These are phyloP conservation scores for Gossypium aridum DNA, from an alignment of 441 rosid genomes.

Conservation along the genomic window DNA sequence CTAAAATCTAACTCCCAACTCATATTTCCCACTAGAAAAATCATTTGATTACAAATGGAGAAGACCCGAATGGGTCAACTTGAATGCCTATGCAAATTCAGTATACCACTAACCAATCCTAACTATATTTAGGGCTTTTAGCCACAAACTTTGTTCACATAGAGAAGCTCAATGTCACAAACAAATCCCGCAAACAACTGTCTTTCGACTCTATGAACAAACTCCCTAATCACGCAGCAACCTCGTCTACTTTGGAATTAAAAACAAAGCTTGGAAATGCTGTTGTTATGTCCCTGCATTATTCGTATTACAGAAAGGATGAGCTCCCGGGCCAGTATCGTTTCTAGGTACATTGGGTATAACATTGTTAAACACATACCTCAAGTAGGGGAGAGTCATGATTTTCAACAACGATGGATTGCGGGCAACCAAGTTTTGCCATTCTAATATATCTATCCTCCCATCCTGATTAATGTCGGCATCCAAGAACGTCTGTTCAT, in stretches of 20 bases:
- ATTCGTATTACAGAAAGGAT: not conserved
- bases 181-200: not conserved
- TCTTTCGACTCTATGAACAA: not conserved
- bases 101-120: not conserved
- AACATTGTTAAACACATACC: constrained; percentile 27
- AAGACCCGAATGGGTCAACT: not conserved
- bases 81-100: not conserved
- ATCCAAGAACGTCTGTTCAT: constrained; percentile 72
- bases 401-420: constrained; percentile 85
- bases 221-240: constrained; percentile 33
- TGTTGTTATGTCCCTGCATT: constrained; percentile 86
- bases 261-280: constrained; percentile 92
- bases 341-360: not conserved
- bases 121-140: not conserved
- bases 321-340: not conserved
- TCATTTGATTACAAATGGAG: not conserved
- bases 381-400: constrained; percentile 92
- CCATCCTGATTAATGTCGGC: constrained; percentile 83
- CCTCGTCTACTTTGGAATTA: constrained; percentile 82
- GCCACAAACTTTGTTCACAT: not conserved
- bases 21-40: not conserved
- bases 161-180: not conserved
- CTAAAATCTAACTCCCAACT: not conserved
- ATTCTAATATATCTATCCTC: constrained; percentile 73
- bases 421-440: constrained; percentile 70